Evolutionary conservation across 2,329 filamentous ascomycete species (phyloP).

Genomic region (Monosporascus sp.): DNA sequence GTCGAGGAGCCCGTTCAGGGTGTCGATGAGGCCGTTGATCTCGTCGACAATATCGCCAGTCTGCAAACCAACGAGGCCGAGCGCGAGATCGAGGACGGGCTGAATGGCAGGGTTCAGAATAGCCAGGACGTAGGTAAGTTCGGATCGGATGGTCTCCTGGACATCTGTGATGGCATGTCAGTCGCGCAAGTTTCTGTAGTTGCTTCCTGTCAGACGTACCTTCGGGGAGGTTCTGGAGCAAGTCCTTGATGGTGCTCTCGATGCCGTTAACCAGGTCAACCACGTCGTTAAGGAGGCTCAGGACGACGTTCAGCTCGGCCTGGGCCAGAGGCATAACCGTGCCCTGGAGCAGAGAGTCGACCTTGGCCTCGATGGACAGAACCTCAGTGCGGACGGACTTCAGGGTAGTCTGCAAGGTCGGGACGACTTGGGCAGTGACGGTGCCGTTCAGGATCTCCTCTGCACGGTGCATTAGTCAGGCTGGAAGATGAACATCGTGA

Average conservation of each 20-base stretch:
- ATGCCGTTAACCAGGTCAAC: conserved; percentile 16
- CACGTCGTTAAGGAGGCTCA: conserved; percentile 15
- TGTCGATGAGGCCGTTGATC: conserved; percentile 12
- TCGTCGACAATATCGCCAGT: conserved; percentile 12
- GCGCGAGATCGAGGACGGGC: conserved; percentile 18
- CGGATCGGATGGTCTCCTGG: conserved; percentile 16
- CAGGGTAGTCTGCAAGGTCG: conserved; percentile 18
- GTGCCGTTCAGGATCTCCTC: conserved; percentile 5
- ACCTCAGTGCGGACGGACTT: conserved; percentile 15
- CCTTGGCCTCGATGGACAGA: conserved; percentile 2
- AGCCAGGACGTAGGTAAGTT: conserved; percentile 20
- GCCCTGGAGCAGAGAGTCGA: conserved; percentile 13
- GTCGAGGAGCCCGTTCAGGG: conserved; percentile 10
- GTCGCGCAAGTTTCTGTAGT: neutral
- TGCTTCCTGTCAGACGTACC: conserved; percentile 10
- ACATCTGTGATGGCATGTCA: conserved; percentile 15
- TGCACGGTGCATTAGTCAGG: conserved; percentile 7
- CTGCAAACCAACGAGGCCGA: conserved; percentile 11
- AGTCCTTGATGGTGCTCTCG: conserved; percentile 10
- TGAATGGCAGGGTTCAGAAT: conserved; percentile 16
- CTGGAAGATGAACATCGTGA: neutral
- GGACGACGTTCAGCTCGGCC: conserved; percentile 17
- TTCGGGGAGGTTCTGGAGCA: conserved; percentile 10
- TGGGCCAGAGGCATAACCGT: conserved; percentile 14
- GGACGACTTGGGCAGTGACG: conserved; percentile 8